Evolutionary conservation across 2,329 filamentous ascomycete species (phyloP), one percentile per base, ranked within the genome.

Genomic region (Lasiodiplodia sp.): DNA sequence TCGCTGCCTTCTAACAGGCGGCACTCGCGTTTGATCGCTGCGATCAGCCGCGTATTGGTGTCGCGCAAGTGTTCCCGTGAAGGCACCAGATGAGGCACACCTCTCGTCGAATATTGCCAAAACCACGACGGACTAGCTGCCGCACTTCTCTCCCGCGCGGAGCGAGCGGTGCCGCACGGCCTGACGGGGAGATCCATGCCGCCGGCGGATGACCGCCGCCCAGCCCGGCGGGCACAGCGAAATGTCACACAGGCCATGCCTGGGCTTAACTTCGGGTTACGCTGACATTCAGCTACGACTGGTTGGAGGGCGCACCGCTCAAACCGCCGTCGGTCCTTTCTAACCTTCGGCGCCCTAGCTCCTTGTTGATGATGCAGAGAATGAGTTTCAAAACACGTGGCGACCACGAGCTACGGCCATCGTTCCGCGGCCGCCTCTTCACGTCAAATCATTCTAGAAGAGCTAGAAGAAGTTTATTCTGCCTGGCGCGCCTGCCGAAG

Each of bases 1-100:
- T n/a, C n/a, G 44, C 60, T 18, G 60, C 60, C 60, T 52, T 64
- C 60, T 52, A 44, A 52, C 60, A 64, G 31, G 52, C 52, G 52
- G 55, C 55, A 25, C n/a, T 10, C 10, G 40, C 28, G 38, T 52
- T 58, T 64, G 60, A 64, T 64, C 60, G 28, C 60, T 34, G 40
- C 25, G 60, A 64, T 64, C 60, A 52, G 44, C 47, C 47, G 18
- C 51, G 25, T 23, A 7, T 23, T 28, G 16, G 57, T 60, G 58
- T 64, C 47, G 60, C 60, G 51, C 60, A 52, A 52, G 47, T 18
- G 44, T n/a, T 47, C 44, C 18, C 18, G 60, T 47, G 16, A 52
- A 53, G 37, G 47, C 16, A 28, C 34, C 40, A n/a, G 31, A 52
- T 64, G 40, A 37, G 60, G 60, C 37, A 64, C 51, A 47, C 18